phyloP scores from a whole-genome alignment of 2,329 filamentous ascomycete species.

The Ophiocordyceps camponoti-rufipedis region DNA sequence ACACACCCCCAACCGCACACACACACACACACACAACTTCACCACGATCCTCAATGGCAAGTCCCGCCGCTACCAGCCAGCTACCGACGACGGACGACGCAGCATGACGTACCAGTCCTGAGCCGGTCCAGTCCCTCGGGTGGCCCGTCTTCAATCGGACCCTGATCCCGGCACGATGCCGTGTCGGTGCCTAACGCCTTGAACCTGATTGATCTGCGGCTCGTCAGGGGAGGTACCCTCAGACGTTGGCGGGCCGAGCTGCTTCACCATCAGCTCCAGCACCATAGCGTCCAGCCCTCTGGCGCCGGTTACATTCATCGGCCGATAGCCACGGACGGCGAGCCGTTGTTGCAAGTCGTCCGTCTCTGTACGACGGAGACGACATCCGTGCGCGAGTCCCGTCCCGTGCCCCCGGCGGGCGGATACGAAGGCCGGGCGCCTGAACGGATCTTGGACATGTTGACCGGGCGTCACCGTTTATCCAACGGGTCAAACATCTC shows the following conservation, averaged over 20 bases:
- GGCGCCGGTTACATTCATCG: conserved; percentile 40
- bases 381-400: conserved; percentile 39
- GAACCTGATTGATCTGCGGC: conserved; percentile 72
- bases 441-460: neutral
- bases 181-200: conserved; percentile 51
- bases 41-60: no score
- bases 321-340: neutral
- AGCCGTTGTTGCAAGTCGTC: conserved; percentile 29
- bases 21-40: no score
- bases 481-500: neutral
- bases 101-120: neutral
- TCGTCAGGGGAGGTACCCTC: neutral
- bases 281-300: conserved; percentile 70
- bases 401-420: neutral
- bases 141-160: conserved; percentile 74
- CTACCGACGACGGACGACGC: neutral
- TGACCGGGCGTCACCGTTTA: no score
- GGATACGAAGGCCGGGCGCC: neutral
- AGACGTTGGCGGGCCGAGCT: neutral
- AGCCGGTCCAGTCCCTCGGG: conserved; percentile 33
- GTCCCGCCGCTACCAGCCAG: no score
- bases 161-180: conserved; percentile 41
- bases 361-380: conserved; percentile 52
- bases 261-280: conserved; percentile 63
- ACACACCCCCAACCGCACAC: no score